phyloP scores from a whole-genome alignment of 2,329 filamentous ascomycete genomes.

The Pseudocercospora musae region DNA sequence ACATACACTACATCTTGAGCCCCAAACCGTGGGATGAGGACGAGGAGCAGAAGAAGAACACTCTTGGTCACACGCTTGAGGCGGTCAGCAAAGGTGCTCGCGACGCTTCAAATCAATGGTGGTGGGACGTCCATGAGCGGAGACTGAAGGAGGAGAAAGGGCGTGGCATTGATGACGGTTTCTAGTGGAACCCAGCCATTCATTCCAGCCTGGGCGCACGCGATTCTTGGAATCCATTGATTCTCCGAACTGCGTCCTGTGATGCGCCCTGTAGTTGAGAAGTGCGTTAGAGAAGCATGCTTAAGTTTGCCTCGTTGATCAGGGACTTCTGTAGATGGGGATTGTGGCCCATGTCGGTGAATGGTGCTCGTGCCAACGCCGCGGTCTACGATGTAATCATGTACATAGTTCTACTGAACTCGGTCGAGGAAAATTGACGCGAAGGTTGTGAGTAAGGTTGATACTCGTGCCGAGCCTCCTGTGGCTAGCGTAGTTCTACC shows the following conservation, averaged over 20 bases:
- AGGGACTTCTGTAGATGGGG: neutral
- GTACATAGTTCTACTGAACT: too few species aligned
- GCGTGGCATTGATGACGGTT: slow-evolving; percentile 50
- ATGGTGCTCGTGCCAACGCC: neutral
- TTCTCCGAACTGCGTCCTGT: too few species aligned
- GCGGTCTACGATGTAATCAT: neutral
- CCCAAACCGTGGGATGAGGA: slow-evolving; percentile 64
- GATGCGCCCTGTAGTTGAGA: neutral
- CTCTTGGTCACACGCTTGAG: neutral
- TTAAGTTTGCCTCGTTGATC: neutral
- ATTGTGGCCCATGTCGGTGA: neutral
- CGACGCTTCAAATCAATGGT: slow-evolving; percentile 56
- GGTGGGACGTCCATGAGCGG: slow-evolving; percentile 53
- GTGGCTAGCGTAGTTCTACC: too few species aligned
- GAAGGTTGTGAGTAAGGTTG: neutral
- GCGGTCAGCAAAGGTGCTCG: slow-evolving; percentile 30
- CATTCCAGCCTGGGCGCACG: neutral
- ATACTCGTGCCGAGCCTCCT: neutral
- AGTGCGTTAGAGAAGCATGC: neutral
- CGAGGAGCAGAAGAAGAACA: slow-evolving; percentile 34
- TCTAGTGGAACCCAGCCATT: slow-evolving; percentile 35
- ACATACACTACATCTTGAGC: slow-evolving; percentile 60
- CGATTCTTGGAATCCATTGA: neutral
- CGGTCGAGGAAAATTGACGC: neutral
- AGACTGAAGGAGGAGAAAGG: slow-evolving; percentile 49